Conservation (phyloP, 2,329 filamentous ascomycete species). For the Xylariaceae sp. region DNA sequence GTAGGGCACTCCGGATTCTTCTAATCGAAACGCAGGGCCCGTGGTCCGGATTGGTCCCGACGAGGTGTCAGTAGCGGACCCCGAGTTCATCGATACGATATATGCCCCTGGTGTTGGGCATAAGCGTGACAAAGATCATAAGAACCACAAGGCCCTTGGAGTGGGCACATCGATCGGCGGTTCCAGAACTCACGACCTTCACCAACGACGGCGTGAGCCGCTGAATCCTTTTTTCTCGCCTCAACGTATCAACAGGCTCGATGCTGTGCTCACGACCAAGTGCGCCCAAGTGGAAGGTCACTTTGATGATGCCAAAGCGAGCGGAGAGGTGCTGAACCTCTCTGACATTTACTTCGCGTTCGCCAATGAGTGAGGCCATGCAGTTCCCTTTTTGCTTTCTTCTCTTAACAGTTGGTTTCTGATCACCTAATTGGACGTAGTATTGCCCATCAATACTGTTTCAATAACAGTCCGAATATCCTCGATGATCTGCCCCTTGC, state of each 20-base stretch:
- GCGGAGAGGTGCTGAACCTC: slow-evolving; percentile 12
- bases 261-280: slow-evolving; percentile 11
- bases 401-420: too few species aligned
- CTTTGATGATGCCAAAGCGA: slow-evolving; percentile 8
- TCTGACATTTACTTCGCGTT: slow-evolving; percentile 21
- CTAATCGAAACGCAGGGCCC: too few species aligned
- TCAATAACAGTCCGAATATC: slow-evolving; percentile 37
- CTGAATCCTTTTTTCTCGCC: slow-evolving; percentile 21
- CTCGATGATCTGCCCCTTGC: slow-evolving; percentile 36
- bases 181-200: slow-evolving; percentile 12
- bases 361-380: slow-evolving; percentile 21
- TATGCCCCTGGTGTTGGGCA: slow-evolving; percentile 17
- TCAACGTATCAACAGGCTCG: slow-evolving; percentile 18
- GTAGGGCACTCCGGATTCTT: too few species aligned
- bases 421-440: too few species aligned
- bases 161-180: slow-evolving; percentile 10
- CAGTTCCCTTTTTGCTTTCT: neutral
- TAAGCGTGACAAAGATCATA: slow-evolving; percentile 10
- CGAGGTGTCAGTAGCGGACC: slow-evolving; percentile 18
- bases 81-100: slow-evolving; percentile 17
- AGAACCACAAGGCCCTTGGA: slow-evolving; percentile 6
- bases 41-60: slow-evolving; percentile 27
- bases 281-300: slow-evolving; percentile 9
- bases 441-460: slow-evolving; percentile 41
- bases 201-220: slow-evolving; percentile 15